phyloP scores from a whole-genome alignment of 331 rosid genomes.

The Prunus yedoensis region DNA sequence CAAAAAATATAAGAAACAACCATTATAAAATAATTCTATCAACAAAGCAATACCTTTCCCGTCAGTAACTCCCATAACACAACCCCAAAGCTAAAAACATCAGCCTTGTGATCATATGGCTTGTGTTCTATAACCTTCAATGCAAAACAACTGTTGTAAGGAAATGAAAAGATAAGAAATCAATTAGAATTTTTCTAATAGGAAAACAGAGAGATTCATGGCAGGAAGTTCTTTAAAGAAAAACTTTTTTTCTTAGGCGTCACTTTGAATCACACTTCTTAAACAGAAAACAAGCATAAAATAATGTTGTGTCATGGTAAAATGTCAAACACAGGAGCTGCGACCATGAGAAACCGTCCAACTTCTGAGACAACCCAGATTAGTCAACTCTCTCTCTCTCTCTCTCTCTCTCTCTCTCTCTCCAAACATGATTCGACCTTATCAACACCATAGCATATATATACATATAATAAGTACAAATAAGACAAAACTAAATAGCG shows the following conservation, averaged over 20 bases:
- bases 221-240: background rate
- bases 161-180: constrained; percentile 33
- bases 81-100: constrained; percentile 89
- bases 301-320: background rate
- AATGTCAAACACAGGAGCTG: background rate
- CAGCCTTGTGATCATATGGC: constrained; percentile 99
- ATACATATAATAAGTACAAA: background rate
- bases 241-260: background rate
- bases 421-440: too few relatives aligned
- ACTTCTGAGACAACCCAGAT: background rate
- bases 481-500: constrained; percentile 10
- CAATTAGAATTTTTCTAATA: background rate
- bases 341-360: background rate
- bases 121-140: constrained; percentile 98
- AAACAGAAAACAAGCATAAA: background rate
- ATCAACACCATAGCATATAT: background rate
- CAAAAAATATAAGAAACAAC: constrained; percentile 3
- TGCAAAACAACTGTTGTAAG: constrained; percentile 56
- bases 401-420: background rate
- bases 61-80: constrained; percentile 93
- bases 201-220: background rate
- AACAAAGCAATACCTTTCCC: constrained; percentile 69
- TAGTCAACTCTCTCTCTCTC: too few relatives aligned
- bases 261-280: background rate
- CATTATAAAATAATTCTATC: constrained; percentile 2